phyloP scores from a whole-genome alignment of 2,329 filamentous ascomycete species.

The Pestalotiopsis fici region DNA sequence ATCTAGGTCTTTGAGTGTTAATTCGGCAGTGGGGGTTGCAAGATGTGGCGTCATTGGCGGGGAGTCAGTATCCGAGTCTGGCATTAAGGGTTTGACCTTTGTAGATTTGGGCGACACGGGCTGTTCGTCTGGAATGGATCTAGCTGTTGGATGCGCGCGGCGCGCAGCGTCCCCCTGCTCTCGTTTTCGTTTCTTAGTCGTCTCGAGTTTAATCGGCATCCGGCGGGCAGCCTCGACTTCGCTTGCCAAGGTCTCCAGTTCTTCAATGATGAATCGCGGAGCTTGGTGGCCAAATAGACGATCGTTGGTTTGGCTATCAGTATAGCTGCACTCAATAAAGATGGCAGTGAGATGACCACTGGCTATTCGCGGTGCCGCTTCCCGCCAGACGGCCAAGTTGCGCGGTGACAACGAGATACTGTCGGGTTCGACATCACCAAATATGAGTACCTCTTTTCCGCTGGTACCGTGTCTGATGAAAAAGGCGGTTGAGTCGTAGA shows the following conservation, averaged over 20 bases:
- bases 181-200: constrained; percentile 68
- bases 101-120: constrained; percentile 55
- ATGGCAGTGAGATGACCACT: constrained; percentile 73
- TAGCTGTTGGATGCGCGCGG: constrained; percentile 15
- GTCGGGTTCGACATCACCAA: constrained; percentile 95
- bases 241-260: constrained; percentile 70
- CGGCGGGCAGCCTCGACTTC: constrained; percentile 63
- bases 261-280: constrained; percentile 78
- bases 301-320: constrained; percentile 75
- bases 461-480: constrained; percentile 80
- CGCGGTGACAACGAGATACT: constrained; percentile 78
- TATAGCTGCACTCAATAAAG: constrained; percentile 95
- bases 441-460: constrained; percentile 81
- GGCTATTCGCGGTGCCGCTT: constrained; percentile 83
- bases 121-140: constrained; percentile 36
- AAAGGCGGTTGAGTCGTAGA: constrained; percentile 88
- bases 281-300: constrained; percentile 87
- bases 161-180: constrained; percentile 33
- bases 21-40: constrained; percentile 48
- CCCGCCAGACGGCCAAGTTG: constrained; percentile 81
- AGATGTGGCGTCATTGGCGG: constrained; percentile 45
- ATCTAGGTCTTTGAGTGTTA: constrained; percentile 41
- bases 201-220: constrained; percentile 42
- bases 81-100: constrained; percentile 22
- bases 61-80: constrained; percentile 21